Conservation (phyloP, 108 stramenopile species). For the Nitzschia putrida region DNA sequence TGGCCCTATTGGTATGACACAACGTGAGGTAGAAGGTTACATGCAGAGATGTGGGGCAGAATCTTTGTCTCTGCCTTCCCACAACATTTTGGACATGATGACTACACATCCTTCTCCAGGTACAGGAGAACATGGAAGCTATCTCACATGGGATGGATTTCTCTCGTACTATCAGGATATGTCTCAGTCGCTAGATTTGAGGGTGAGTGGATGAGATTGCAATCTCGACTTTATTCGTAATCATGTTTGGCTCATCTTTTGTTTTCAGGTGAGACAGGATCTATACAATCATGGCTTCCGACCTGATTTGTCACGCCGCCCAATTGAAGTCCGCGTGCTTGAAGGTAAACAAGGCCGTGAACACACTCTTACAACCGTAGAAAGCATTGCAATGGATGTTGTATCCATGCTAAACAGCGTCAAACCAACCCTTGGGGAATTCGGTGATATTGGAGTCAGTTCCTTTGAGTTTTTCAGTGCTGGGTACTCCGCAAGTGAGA, state of each 20-base stretch:
- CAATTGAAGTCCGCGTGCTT: constrained; percentile 5
- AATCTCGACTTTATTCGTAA: not conserved
- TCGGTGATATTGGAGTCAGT: constrained; percentile 51
- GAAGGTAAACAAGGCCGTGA: constrained; percentile 35
- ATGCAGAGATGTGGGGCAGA: constrained; percentile 72
- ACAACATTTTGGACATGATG: constrained; percentile 82
- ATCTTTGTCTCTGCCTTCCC: constrained; percentile 49
- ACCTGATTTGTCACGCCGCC: constrained; percentile 71
- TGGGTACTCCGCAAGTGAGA: constrained; percentile 43
- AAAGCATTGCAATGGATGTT: constrained; percentile 75
- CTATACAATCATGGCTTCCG: constrained; percentile 79
- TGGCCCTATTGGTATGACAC: constrained; percentile 55
- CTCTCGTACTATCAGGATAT: constrained; percentile 84
- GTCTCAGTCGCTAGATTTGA: constrained; percentile 57
- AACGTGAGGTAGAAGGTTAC: constrained; percentile 71
- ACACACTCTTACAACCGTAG: constrained; percentile 34
- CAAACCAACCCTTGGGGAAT: constrained; percentile 29
- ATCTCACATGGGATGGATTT: constrained; percentile 82
- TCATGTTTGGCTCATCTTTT: not conserved
- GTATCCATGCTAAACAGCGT: constrained; percentile 22
- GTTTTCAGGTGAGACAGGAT: constrained; percentile 58
- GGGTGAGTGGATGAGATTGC: constrained; percentile 39
- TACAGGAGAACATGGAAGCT: constrained; percentile 26
- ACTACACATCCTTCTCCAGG: constrained; percentile 57
- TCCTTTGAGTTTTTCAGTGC: constrained; percentile 20